Evolutionary conservation across 805 yeast genomes (phyloP).

Genomic region (Yamadazyma philogaea): DNA sequence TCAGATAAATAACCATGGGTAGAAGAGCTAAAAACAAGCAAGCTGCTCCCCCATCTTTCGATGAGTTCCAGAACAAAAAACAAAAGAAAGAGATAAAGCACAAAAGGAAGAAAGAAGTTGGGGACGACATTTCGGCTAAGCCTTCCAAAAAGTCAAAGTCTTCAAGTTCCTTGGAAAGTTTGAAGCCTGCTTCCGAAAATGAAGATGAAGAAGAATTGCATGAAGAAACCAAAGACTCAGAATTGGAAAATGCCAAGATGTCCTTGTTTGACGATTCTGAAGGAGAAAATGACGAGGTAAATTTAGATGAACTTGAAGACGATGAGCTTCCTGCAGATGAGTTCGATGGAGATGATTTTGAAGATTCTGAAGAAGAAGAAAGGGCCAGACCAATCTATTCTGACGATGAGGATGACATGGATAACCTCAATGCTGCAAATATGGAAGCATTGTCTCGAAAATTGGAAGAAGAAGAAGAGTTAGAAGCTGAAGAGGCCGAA

Average conservation of each 20-base stretch:
- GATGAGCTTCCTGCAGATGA: slow-evolving; percentile 29
- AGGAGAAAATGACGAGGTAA: slow-evolving; percentile 36
- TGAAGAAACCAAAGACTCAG: slow-evolving; percentile 22
- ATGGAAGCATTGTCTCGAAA: slow-evolving; percentile 74
- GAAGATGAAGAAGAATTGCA: slow-evolving; percentile 71
- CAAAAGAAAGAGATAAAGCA: slow-evolving; percentile 30
- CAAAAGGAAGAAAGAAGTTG: slow-evolving; percentile 21
- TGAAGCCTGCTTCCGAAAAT: slow-evolving; percentile 47
- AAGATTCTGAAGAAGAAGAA: slow-evolving; percentile 61
- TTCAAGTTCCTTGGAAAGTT: slow-evolving; percentile 24
- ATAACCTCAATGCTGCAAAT: slow-evolving; percentile 71
- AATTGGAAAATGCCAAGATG: slow-evolving; percentile 65
- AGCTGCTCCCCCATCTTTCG: slow-evolving; percentile 85
- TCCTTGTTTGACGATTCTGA: slow-evolving; percentile 72
- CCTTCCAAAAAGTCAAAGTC: slow-evolving; percentile 19
- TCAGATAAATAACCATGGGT: slow-evolving; percentile 55
- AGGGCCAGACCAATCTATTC: slow-evolving; percentile 74
- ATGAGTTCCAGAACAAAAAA: slow-evolving; percentile 61
- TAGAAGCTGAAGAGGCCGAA: slow-evolving; percentile 47
- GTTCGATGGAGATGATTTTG: slow-evolving; percentile 51
- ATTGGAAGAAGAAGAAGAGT: slow-evolving; percentile 57
- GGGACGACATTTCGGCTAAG: slow-evolving; percentile 9
- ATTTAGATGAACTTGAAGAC: slow-evolving; percentile 32
- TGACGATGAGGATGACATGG: slow-evolving; percentile 52
- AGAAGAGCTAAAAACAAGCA: slow-evolving; percentile 91